Evolutionary conservation across 345 rosid species (phyloP), one percentile per base, ranked within the genome.

Genomic region (Boechera retrofracta): DNA sequence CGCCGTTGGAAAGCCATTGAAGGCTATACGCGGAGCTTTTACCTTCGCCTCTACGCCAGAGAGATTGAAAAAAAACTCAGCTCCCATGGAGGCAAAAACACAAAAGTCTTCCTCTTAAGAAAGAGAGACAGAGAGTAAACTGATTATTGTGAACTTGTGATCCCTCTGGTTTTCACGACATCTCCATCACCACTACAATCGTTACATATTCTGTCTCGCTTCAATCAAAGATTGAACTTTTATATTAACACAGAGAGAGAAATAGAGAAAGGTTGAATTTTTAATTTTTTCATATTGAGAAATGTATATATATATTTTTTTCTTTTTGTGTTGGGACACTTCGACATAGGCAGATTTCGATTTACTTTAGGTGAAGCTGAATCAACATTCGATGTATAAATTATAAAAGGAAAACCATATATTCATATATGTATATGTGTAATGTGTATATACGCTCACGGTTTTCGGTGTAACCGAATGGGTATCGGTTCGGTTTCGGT

Each of bases 1-100:
- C 96, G 96, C 84, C 96, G 85, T 60, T 78, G 88, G 58, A 75
- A 80, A 41, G 94, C 91, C 97, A 94, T 91, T 10, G 28, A 57
- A 47, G 60, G 80, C 80, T 62, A 54, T 51, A 18, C 55, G 61
- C 74, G 81, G 71, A 69, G 60, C 77, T 73, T 63, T 32, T 36
- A 21, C 59, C 72, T 56, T 49, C 47, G 57, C 33, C 48, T 32
- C 53, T 15, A 44, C 59, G 72, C n/a, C 57, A 65, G 64, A 64
- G n/a, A 64, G 29, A 64, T 24, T 64, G 3, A 73, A 35, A 9
- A 39, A 18, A 63, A 21, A 10, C 21, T n/a, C 3, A 39, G 49
- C 21, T 75, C 28, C 61, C 67, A 67, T 36, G 79, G 79, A 68
- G 68, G 15, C 48, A 15, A 36, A 65, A 48, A 44, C 48, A 48